Evolutionary conservation across 495 filamentous ascomycete genomes (phyloP).

Genomic region (Hypoxylon crocopeplum): DNA sequence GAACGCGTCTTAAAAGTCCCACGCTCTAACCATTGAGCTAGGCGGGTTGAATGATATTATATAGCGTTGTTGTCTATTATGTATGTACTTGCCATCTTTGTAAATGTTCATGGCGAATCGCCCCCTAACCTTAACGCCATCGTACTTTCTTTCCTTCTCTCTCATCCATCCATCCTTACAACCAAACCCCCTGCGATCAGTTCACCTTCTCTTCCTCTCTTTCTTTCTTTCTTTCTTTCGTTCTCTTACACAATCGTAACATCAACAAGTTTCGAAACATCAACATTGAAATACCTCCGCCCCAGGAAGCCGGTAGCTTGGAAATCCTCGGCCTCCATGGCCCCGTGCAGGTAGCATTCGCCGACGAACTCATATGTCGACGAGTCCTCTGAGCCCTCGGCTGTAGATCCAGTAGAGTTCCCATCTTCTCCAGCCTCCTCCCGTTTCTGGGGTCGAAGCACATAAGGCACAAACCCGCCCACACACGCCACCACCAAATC

Average conservation of each 20-base stretch:
- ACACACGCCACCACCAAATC: slow-evolving; percentile 34
- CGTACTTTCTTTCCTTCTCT: background rate
- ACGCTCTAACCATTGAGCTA: slow-evolving; percentile 31
- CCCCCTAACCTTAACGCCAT: too few relatives aligned
- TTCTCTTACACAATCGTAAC: slow-evolving; percentile 19
- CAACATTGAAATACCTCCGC: slow-evolving; percentile 1
- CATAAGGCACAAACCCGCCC: slow-evolving; percentile 35
- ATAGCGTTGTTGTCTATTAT: too few relatives aligned
- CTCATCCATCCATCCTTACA: background rate
- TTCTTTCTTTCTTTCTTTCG: background rate
- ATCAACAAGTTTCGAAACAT: slow-evolving; percentile 27
- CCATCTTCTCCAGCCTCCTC: background rate
- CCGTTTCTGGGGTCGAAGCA: slow-evolving; percentile 22
- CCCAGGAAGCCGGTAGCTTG: background rate
- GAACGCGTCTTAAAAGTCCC: slow-evolving; percentile 23
- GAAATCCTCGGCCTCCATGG: slow-evolving; percentile 37
- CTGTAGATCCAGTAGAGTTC: background rate
- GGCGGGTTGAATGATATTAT: background rate
- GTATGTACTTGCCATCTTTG: too few relatives aligned
- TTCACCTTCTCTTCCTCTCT: background rate
- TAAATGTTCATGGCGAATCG: too few relatives aligned
- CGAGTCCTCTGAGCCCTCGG: background rate
- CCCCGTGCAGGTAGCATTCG: slow-evolving; percentile 31
- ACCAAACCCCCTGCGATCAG: background rate
- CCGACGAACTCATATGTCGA: slow-evolving; percentile 33